Percentiles rank a stretch among this genome's conserved stretches.
Evolutionary conservation across 202 grass and related monocot genomes (phyloP).

Genomic region (Cymbopogon flexuosus): DNA sequence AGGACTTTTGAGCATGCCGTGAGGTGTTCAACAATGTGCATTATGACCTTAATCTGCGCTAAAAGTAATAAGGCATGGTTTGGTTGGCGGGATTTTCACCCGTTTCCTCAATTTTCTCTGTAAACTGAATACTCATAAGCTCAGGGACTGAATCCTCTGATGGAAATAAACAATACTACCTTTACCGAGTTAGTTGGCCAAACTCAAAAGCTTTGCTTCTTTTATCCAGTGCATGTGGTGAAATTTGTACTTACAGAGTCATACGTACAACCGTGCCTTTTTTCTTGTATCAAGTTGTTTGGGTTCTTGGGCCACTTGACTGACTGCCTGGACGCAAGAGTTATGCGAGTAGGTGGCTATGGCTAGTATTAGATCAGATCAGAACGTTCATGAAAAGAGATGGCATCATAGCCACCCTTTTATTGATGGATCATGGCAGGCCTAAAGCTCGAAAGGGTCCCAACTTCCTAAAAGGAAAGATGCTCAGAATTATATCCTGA

Average conservation of each 20-base stretch:
- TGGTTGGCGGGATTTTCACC: neutral
- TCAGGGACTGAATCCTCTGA: neutral
- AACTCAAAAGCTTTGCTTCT: neutral
- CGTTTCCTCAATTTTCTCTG: neutral
- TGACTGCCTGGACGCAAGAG: slow-evolving; percentile 10
- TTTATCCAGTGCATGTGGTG: neutral
- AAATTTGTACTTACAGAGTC: neutral
- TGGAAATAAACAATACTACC: neutral
- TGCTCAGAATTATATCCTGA: neutral
- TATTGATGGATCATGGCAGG: slow-evolving; percentile 53
- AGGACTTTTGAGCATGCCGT: neutral
- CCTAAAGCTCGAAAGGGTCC: slow-evolving; percentile 37
- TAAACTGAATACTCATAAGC: neutral
- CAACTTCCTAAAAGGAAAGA: slow-evolving; percentile 32
- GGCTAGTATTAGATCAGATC: slow-evolving; percentile 26
- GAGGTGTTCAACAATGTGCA: neutral
- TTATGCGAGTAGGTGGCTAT: slow-evolving; percentile 21
- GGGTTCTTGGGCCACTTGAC: neutral
- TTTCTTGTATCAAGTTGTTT: slow-evolving; percentile 19
- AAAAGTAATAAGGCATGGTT: neutral
- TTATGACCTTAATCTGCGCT: neutral
- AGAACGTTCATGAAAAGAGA: slow-evolving; percentile 40
- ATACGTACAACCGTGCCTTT: neutral
- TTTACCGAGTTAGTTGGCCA: neutral
- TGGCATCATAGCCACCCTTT: slow-evolving; percentile 30